phyloP scores from a whole-genome alignment of 306 rosid species.

The Mimosa bimucronata region DNA sequence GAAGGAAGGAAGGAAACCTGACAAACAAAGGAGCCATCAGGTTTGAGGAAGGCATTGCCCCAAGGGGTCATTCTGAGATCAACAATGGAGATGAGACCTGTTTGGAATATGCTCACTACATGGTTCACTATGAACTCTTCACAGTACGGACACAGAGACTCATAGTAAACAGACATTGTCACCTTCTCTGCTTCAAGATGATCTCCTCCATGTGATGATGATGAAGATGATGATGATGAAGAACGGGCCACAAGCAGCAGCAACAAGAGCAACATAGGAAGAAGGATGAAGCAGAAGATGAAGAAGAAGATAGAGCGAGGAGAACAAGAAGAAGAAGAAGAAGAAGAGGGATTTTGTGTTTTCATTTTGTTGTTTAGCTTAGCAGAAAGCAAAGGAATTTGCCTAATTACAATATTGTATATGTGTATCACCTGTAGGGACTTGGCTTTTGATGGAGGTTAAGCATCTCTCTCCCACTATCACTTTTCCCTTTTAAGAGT shows the following conservation, averaged over 20 bases:
- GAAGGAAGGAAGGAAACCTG: slow-evolving; percentile 51
- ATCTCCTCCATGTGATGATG: neutral
- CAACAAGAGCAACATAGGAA: slow-evolving; percentile 41
- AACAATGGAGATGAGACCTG: slow-evolving; percentile 66
- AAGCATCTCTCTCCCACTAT: neutral
- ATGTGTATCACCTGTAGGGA: neutral
- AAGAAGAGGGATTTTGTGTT: slow-evolving; percentile 48
- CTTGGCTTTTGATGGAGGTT: neutral
- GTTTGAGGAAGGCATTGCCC: slow-evolving; percentile 77
- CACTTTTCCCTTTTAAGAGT: neutral
- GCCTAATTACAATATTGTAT: neutral
- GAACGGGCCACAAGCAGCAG: slow-evolving; percentile 38
- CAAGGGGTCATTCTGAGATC: slow-evolving; percentile 84
- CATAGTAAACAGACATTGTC: slow-evolving; percentile 72
- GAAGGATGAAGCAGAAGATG: slow-evolving; percentile 49
- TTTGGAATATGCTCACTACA: slow-evolving; percentile 67
- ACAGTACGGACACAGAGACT: slow-evolving; percentile 81
- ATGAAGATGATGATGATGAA: neutral
- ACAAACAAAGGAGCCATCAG: slow-evolving; percentile 60
- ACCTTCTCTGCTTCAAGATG: slow-evolving; percentile 45
- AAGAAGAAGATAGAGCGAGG: slow-evolving; percentile 61
- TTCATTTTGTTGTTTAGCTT: slow-evolving; percentile 31
- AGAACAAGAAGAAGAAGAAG: slow-evolving; percentile 57
- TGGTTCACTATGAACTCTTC: slow-evolving; percentile 81
- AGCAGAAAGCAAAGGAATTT: neutral